Conservation (phyloP, 768 basidiomycete genomes). For the Sistotremastrum suecicum region DNA sequence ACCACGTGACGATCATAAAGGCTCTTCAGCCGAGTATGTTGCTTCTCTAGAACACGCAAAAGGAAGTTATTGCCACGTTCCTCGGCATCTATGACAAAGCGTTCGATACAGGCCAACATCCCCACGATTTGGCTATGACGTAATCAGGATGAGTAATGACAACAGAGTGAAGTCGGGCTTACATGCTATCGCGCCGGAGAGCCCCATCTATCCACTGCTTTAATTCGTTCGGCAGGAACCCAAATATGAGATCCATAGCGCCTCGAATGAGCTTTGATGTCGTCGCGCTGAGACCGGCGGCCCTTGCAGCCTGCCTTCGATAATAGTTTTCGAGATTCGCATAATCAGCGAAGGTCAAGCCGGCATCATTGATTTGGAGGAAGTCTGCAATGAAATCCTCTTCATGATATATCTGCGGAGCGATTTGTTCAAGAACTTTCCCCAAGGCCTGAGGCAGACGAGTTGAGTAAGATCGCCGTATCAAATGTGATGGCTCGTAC, state of each 20-base stretch:
- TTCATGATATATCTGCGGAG: slow-evolving; percentile 65
- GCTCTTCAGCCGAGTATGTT: slow-evolving; percentile 63
- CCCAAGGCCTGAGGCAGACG: slow-evolving; percentile 45
- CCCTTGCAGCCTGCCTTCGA: slow-evolving; percentile 74
- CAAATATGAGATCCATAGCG: slow-evolving; percentile 91
- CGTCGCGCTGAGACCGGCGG: slow-evolving; percentile 46
- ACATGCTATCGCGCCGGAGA: slow-evolving; percentile 66
- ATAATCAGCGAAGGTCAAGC: slow-evolving; percentile 89
- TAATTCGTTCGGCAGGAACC: slow-evolving; percentile 74
- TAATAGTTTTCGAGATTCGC: slow-evolving; percentile 92
- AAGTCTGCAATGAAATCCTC: slow-evolving; percentile 85
- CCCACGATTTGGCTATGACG: slow-evolving; percentile 67
- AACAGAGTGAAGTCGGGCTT: slow-evolving; percentile 13
- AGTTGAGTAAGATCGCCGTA: too few relatives aligned
- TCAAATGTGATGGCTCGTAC: slow-evolving; percentile 3
- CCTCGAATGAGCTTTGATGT: slow-evolving; percentile 73
- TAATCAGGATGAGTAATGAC: background rate
- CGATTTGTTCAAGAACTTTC: slow-evolving; percentile 61
- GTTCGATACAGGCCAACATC: slow-evolving; percentile 64
- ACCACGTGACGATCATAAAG: slow-evolving; percentile 52
- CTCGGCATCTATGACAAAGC: slow-evolving; percentile 61
- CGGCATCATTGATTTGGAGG: slow-evolving; percentile 78
- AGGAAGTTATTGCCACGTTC: slow-evolving; percentile 67
- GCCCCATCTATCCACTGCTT: slow-evolving; percentile 77
- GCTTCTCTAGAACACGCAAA: slow-evolving; percentile 60